Base-by-base conservation (phyloP, 2,329 filamentous ascomycete genomes). In the Leptographium wingfieldii region DNA sequence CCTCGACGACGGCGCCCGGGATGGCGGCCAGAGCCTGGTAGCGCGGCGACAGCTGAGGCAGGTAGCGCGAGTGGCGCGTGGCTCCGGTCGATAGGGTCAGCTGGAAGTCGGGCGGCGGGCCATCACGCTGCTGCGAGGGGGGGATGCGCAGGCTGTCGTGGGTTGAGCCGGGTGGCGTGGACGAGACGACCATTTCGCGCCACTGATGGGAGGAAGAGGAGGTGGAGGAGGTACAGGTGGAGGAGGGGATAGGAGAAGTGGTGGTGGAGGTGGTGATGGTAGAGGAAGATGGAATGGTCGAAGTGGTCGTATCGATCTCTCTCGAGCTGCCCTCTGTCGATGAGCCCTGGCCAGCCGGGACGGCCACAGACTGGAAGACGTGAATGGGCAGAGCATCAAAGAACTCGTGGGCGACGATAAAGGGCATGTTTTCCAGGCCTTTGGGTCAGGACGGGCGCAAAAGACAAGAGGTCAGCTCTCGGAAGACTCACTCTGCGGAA, bases 301-400 rank as follows among this genome's bases (percentile, higher is more conserved):
- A 38, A 38, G 35, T 10, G 7, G 7, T 31, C 4, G 29, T 31
- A 7, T 31, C 29, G 29, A 31, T 31, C 4, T 31, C 29, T 31
- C 29, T 35, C 33, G 33, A 35, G 33, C 33, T 35, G 6, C 5
- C 2, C 6, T 7, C 33, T 35, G 31, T 31, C 31, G 31, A 22
- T 31, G 31, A 2, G 6, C 33, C 9, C 9, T 35, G 33, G 46
- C n/a, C 9, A 7, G 6, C 19, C 10, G 22, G 22, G 3, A 27
- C 29, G 57, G 31, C 10, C 63, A 31, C 80, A 16, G 89, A 87
- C 72, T 97, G 87, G 71, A 99, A 99, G 62, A 90, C 86, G 71
- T 99, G 92, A 66, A 99, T 96, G 40, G 94, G 94, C 0, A 99
- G 84, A 2, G 94, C 94, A 67, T 99, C 94, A 74, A 99, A 99